Conservation (phyloP, 2,329 filamentous ascomycete genomes). For the Lasiodiplodia sp. region DNA sequence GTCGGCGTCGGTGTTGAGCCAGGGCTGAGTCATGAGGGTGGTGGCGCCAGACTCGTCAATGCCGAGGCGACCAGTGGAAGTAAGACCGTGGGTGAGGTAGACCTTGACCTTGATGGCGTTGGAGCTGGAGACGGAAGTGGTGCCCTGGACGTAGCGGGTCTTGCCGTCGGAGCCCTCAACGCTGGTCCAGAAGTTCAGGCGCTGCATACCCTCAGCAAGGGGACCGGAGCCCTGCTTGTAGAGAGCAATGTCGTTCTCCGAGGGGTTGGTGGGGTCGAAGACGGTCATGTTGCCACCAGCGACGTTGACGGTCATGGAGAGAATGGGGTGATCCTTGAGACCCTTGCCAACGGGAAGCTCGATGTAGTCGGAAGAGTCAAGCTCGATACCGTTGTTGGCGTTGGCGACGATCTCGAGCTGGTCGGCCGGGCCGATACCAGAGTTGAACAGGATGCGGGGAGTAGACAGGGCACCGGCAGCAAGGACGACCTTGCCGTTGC, state of each 20-base stretch:
- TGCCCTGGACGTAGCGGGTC: slow-evolving; percentile 53
- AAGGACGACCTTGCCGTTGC: slow-evolving; percentile 38
- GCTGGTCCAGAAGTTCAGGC: slow-evolving; percentile 58
- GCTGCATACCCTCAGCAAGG: slow-evolving; percentile 56
- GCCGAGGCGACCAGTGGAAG: slow-evolving; percentile 37
- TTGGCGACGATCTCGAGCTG: slow-evolving; percentile 37
- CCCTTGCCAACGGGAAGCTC: slow-evolving; percentile 36
- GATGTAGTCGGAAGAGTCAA: slow-evolving; percentile 36
- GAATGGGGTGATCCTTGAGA: slow-evolving; percentile 49
- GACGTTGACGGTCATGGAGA: slow-evolving; percentile 41
- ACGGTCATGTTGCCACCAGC: slow-evolving; percentile 36
- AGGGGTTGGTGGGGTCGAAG: slow-evolving; percentile 39
- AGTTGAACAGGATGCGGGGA: slow-evolving; percentile 39
- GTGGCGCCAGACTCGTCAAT: slow-evolving; percentile 48
- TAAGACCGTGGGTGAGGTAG: slow-evolving; percentile 35
- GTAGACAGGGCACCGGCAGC: slow-evolving; percentile 38
- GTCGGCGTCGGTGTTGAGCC: slow-evolving; percentile 58
- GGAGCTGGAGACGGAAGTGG: slow-evolving; percentile 51
- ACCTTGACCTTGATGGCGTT: slow-evolving; percentile 47
- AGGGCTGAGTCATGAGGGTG: slow-evolving; percentile 57
- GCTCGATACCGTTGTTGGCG: slow-evolving; percentile 31
- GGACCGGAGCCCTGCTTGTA: slow-evolving; percentile 49
- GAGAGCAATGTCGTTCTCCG: slow-evolving; percentile 41
- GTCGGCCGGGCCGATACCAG: slow-evolving; percentile 38
- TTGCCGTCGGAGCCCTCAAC: slow-evolving; percentile 52